These are phyloP conservation scores for Brettanomyces sp. DNA, from an alignment of 805 yeast genomes.

Conservation along the genomic window DNA sequence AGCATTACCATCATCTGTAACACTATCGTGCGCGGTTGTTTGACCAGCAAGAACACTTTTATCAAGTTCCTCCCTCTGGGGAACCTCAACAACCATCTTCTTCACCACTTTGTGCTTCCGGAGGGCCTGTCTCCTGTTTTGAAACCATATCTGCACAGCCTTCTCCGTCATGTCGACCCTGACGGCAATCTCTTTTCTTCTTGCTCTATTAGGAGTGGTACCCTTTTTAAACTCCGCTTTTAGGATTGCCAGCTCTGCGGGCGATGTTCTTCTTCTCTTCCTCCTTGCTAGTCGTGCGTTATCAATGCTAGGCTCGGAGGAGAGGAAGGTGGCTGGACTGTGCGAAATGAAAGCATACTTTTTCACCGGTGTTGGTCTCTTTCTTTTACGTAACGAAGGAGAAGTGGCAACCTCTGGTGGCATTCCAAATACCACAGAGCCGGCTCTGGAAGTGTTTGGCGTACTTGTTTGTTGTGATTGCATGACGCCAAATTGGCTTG, in stretches of 20 bases:
- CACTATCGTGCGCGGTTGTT: not conserved
- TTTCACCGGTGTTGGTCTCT: constrained; percentile 17
- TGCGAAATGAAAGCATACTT: constrained; percentile 86
- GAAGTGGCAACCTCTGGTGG: too few species aligned
- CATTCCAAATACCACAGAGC: not conserved
- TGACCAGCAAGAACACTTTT: constrained; percentile 11
- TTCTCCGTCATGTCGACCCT: constrained; percentile 91
- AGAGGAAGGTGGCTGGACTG: constrained; percentile 80
- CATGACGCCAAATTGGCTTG: not conserved
- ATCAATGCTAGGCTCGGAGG: constrained; percentile 75
- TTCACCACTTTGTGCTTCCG: constrained; percentile 34
- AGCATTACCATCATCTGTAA: not conserved
- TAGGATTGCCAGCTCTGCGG: constrained; percentile 71
- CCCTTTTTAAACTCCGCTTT: constrained; percentile 72
- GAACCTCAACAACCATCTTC: constrained; percentile 21
- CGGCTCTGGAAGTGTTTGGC: not conserved
- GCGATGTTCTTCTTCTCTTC: constrained; percentile 91
- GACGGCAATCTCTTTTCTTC: constrained; percentile 70
- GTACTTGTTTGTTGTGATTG: not conserved
- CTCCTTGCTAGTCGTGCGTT: constrained; percentile 90
- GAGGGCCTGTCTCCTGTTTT: constrained; percentile 81
- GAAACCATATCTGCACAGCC: constrained; percentile 98
- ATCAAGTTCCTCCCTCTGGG: constrained; percentile 17
- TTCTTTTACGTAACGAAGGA: not conserved
- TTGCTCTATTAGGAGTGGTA: constrained; percentile 69